These are phyloP conservation scores for Botrytis sinoallii DNA, from an alignment of 2,329 filamentous ascomycete species.

Conservation along the genomic window DNA sequence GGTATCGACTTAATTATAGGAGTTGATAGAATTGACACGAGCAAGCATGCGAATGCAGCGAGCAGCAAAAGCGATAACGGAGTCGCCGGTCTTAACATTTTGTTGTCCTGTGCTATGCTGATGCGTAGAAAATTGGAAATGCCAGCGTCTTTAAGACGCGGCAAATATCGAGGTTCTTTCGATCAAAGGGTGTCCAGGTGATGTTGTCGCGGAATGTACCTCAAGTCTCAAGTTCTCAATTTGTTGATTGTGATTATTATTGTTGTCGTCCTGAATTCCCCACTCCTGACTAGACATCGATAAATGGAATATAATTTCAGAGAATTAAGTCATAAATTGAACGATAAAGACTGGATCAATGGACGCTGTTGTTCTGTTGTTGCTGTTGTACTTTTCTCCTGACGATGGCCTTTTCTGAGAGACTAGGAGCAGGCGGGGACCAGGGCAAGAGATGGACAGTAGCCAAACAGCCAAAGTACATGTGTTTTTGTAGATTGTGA, in stretches of 20 bases:
- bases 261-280: not conserved
- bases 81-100: slow-evolving; percentile 81
- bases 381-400: not conserved
- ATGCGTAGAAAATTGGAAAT: slow-evolving; percentile 27
- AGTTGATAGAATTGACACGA: slow-evolving; percentile 86
- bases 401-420: not conserved
- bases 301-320: not conserved
- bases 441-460: not conserved
- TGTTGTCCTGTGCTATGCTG: slow-evolving; percentile 27
- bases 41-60: slow-evolving; percentile 76
- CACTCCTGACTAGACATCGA: slow-evolving; percentile 6
- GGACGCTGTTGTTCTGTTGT: not conserved
- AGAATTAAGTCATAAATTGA: not conserved
- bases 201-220: slow-evolving; percentile 6
- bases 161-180: slow-evolving; percentile 29
- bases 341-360: not conserved
- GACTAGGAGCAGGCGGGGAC: not conserved
- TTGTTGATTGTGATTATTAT: not conserved
- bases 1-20: slow-evolving; percentile 85
- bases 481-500: slow-evolving; percentile 3
- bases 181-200: slow-evolving; percentile 13
- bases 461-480: not conserved
- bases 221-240: not conserved
- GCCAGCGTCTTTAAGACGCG: slow-evolving; percentile 49
- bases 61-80: slow-evolving; percentile 84